phyloP scores from a whole-genome alignment of 192 early-diverging fungal genomes.

The Mortierella alpina region DNA sequence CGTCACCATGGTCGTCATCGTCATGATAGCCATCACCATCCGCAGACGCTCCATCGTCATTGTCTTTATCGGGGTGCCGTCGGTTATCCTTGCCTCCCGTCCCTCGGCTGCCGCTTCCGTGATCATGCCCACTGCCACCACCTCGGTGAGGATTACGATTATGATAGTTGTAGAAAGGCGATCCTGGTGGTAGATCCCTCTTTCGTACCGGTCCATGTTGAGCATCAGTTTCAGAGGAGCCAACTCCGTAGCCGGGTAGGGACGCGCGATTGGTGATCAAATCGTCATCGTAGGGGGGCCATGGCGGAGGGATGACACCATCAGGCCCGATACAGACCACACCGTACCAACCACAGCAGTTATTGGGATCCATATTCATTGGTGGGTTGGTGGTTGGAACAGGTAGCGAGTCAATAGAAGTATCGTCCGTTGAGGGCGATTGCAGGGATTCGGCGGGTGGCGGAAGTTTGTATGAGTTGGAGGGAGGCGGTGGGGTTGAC shows the following conservation, averaged over 20 bases:
- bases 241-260: background rate
- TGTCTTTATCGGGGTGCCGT: slow-evolving; percentile 15
- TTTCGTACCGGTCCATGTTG: background rate
- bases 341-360: slow-evolving; percentile 42
- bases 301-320: slow-evolving; percentile 25
- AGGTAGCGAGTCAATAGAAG: background rate
- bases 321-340: slow-evolving; percentile 48
- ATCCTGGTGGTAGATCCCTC: background rate
- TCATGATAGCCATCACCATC: background rate
- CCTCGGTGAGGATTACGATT: slow-evolving; percentile 9
- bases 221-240: background rate
- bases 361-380: slow-evolving; percentile 10
- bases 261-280: slow-evolving; percentile 13
- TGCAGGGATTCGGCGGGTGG: too few species aligned
- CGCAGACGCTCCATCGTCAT: slow-evolving; percentile 11
- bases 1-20: slow-evolving; percentile 2
- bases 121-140: background rate
- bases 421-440: background rate
- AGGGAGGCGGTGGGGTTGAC: too few species aligned
- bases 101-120: background rate
- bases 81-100: slow-evolving; percentile 11
- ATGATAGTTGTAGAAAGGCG: slow-evolving; percentile 5
- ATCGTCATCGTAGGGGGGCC: slow-evolving; percentile 39
- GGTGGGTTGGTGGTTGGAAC: slow-evolving; percentile 1
- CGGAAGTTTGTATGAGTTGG: too few species aligned